phyloP scores from a whole-genome alignment of 2,329 filamentous ascomycete species.

The Pseudogymnoascus sp. region DNA sequence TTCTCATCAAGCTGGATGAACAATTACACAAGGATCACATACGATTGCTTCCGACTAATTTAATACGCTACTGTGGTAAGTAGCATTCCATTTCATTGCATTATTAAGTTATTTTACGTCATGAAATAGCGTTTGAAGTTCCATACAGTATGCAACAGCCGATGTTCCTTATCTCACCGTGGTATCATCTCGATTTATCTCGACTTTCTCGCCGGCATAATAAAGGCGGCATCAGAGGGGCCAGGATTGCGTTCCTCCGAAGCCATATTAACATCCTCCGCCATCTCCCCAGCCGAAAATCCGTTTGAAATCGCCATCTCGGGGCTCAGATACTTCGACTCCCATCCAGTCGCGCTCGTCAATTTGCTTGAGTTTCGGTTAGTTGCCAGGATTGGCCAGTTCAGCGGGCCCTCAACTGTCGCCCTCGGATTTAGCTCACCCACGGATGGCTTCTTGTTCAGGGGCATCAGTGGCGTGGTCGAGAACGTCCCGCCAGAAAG shows the following conservation, averaged over 20 bases:
- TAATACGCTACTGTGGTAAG: not conserved
- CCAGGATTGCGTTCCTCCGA: not conserved
- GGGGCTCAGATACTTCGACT: slow-evolving; percentile 1
- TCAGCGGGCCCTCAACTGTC: slow-evolving; percentile 5
- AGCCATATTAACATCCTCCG: not conserved
- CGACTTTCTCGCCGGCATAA: not conserved
- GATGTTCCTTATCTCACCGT: not conserved
- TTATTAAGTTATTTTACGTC: not conserved
- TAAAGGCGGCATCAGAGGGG: not conserved
- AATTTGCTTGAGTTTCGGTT: not conserved
- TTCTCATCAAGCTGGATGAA: not conserved
- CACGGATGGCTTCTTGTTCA: not conserved
- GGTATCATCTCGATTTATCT: not conserved
- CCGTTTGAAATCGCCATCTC: slow-evolving; percentile 1
- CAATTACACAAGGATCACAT: not conserved
- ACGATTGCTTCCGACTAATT: not conserved
- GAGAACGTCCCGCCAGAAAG: not conserved
- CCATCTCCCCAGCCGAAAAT: not conserved
- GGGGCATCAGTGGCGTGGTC: not conserved
- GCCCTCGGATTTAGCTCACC: not conserved
- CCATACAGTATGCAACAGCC: not conserved
- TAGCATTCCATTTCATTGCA: not conserved
- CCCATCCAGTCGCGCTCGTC: slow-evolving; percentile 1
- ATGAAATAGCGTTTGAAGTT: not conserved
- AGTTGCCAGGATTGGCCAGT: not conserved